A percentile compares a stretch with the other conserved stretches of the same genome.
phyloP scores from a whole-genome alignment of 208 protist species.

The Willaertia magna region DNA sequence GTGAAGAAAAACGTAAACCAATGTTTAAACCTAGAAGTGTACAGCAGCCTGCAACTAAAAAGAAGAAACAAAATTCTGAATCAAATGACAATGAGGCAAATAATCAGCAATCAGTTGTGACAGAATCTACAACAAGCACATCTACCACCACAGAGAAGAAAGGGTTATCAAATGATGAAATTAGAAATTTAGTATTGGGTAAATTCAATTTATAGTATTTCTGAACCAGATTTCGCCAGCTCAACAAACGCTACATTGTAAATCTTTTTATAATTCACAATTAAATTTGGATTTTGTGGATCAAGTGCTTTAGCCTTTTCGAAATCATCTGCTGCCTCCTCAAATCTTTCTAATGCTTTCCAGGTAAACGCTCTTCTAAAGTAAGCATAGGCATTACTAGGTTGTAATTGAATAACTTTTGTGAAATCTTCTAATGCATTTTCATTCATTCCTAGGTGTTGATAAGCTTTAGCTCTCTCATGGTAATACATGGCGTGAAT shows the following conservation, averaged over 20 bases:
- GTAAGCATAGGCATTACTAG: slow-evolving; percentile 49
- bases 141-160: too few relatives aligned
- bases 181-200: too few relatives aligned
- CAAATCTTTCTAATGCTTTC: slow-evolving; percentile 52
- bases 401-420: slow-evolving; percentile 45
- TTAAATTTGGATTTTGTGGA: slow-evolving; percentile 28
- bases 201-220: slow-evolving; percentile 24
- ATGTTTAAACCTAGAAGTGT: background rate
- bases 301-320: slow-evolving; percentile 44
- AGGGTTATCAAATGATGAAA: too few relatives aligned
- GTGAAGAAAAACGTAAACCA: background rate
- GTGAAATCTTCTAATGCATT: slow-evolving; percentile 57
- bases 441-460: slow-evolving; percentile 42
- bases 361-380: slow-evolving; percentile 61
- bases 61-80: too few relatives aligned
- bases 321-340: slow-evolving; percentile 63
- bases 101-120: too few relatives aligned
- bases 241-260: slow-evolving; percentile 46
- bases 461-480: slow-evolving; percentile 62
- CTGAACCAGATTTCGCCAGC: slow-evolving; percentile 43
- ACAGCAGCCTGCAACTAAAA: too few relatives aligned
- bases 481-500: slow-evolving; percentile 22
- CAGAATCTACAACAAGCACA: too few relatives aligned
- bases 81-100: too few relatives aligned
- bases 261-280: slow-evolving; percentile 46